These are phyloP conservation scores for Ascochyta rabiei DNA, from an alignment of 2,329 filamentous ascomycete genomes.

Conservation along the genomic window DNA sequence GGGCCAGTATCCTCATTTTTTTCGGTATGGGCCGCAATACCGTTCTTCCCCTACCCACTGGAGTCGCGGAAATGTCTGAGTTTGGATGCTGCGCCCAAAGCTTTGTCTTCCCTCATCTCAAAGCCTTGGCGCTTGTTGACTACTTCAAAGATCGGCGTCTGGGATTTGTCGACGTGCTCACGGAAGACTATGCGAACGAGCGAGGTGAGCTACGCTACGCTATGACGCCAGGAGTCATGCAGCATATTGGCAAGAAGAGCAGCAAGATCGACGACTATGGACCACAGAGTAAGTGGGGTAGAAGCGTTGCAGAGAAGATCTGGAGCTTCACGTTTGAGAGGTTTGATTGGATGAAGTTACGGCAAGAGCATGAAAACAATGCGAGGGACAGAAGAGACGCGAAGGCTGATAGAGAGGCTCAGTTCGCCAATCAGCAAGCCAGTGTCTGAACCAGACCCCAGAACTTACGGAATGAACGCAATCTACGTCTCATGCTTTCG, in stretches of 20 bases:
- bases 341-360: slow-evolving; percentile 33
- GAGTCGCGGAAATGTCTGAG: slow-evolving; percentile 50
- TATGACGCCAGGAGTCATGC: slow-evolving; percentile 51
- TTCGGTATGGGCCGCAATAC: slow-evolving; percentile 52
- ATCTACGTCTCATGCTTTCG: no score
- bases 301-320: slow-evolving; percentile 45
- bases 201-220: slow-evolving; percentile 50
- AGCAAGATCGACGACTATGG: slow-evolving; percentile 43
- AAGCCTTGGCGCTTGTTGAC: slow-evolving; percentile 32
- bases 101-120: slow-evolving; percentile 51
- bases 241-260: slow-evolving; percentile 53
- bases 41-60: slow-evolving; percentile 43
- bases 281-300: slow-evolving; percentile 33
- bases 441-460: slow-evolving; percentile 1
- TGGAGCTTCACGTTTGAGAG: slow-evolving; percentile 51
- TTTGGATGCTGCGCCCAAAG: slow-evolving; percentile 55
- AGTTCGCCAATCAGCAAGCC: slow-evolving; percentile 9
- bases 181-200: slow-evolving; percentile 51
- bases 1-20: slow-evolving; percentile 38
- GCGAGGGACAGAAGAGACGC: slow-evolving; percentile 6
- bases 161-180: slow-evolving; percentile 50
- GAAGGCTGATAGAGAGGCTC: slow-evolving; percentile 2
- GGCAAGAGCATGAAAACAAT: slow-evolving; percentile 36
- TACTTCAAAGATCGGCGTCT: slow-evolving; percentile 42
- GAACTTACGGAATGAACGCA: no score